These are phyloP conservation scores for Linnemannia exigua DNA, from an alignment of 192 early-diverging fungal species.

Conservation along the genomic window DNA sequence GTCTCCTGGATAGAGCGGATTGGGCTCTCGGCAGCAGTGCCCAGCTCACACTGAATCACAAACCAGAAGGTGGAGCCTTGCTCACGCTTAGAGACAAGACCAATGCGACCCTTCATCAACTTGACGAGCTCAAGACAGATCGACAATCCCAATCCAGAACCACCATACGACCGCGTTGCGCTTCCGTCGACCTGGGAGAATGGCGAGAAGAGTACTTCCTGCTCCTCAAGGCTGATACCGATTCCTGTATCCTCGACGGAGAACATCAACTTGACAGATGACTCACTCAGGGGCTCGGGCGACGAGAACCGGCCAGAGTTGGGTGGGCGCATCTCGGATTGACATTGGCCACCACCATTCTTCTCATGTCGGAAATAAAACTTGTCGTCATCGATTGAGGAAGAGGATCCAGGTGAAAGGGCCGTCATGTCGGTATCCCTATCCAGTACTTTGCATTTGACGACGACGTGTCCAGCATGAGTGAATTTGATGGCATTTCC, in stretches of 20 bases:
- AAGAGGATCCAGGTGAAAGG: not conserved
- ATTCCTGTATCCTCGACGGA: constrained; percentile 68
- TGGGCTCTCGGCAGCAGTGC: constrained; percentile 9
- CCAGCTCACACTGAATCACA: constrained; percentile 49
- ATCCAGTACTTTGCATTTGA: constrained; percentile 61
- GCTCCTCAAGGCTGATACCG: constrained; percentile 55
- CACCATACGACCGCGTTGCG: constrained; percentile 75
- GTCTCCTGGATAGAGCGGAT: constrained; percentile 3
- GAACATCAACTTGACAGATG: constrained; percentile 55
- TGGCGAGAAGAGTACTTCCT: constrained; percentile 63
- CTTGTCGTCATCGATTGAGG: constrained; percentile 35
- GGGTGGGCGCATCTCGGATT: constrained; percentile 44
- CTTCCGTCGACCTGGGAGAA: constrained; percentile 79
- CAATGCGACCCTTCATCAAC: constrained; percentile 70
- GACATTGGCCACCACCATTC: constrained; percentile 33
- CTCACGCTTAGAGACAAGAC: constrained; percentile 55
- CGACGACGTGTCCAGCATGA: constrained; percentile 68
- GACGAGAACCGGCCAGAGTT: constrained; percentile 54
- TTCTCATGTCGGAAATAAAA: constrained; percentile 53
- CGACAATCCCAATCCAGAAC: constrained; percentile 76
- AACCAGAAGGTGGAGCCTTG: constrained; percentile 69
- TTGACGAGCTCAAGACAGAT: constrained; percentile 73
- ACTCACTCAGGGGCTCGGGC: constrained; percentile 51
- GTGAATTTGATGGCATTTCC: constrained; percentile 82
- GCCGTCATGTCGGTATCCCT: constrained; percentile 33